phyloP scores from a whole-genome alignment of 2,329 filamentous ascomycete species.

The Penicillium sp. region DNA sequence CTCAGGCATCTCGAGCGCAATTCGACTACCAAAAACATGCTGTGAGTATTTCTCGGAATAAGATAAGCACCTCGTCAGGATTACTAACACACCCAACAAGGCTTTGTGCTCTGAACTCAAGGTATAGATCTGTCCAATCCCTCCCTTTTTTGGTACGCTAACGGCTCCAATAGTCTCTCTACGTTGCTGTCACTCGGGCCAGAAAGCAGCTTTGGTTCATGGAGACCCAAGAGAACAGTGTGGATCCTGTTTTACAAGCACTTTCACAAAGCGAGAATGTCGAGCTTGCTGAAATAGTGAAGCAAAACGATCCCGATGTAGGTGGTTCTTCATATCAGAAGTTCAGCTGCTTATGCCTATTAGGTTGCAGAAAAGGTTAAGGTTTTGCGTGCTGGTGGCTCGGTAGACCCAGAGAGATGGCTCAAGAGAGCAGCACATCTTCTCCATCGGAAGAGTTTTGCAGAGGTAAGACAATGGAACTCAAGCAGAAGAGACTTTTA shows the following conservation, averaged over 20 bases:
- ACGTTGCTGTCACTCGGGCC: slow-evolving; percentile 33
- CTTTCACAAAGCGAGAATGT: slow-evolving; percentile 3
- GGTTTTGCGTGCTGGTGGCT: slow-evolving; percentile 21
- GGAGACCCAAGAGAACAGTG: slow-evolving; percentile 17
- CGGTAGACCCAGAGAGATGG: slow-evolving; percentile 24
- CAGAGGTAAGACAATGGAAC: slow-evolving; percentile 14
- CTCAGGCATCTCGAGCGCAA: neutral
- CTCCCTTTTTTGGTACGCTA: neutral
- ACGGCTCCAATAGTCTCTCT: slow-evolving; percentile 24
- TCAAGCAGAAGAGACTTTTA: no score
- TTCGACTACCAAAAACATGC: slow-evolving; percentile 26
- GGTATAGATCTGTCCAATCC: neutral
- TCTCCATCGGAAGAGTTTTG: slow-evolving; percentile 23
- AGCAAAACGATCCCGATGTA: slow-evolving; percentile 11
- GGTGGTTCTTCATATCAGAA: neutral
- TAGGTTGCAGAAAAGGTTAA: slow-evolving; percentile 17
- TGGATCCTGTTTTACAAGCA: slow-evolving; percentile 16
- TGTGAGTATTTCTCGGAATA: neutral
- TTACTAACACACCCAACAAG: slow-evolving; percentile 7
- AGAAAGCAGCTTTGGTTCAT: slow-evolving; percentile 26
- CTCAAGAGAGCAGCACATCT: slow-evolving; percentile 19
- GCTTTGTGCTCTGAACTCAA: slow-evolving; percentile 18
- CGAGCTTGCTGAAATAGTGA: slow-evolving; percentile 19
- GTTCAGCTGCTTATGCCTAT: neutral
- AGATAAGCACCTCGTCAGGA: neutral